Percentiles rank a stretch among this genome's conserved stretches.
Conservation (phyloP, 352 stramenopile genomes). For the Globisporangium yorkense region DNA sequence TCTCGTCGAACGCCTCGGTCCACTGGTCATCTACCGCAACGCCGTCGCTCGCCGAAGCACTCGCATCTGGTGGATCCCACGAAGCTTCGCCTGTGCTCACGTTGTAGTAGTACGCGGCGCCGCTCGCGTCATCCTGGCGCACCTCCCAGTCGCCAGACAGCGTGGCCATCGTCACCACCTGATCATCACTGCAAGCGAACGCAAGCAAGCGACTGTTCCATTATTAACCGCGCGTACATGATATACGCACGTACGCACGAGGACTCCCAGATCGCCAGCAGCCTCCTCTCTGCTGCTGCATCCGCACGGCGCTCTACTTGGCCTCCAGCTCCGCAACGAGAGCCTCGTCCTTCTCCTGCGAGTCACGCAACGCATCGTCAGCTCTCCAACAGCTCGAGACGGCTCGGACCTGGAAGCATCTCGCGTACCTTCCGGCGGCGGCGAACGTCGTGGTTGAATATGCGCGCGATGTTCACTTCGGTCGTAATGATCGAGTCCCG, state of each 20-base stretch:
- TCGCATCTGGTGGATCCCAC: conserved; percentile 24
- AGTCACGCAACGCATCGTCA: not conserved
- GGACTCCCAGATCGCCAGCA: too few relatives aligned
- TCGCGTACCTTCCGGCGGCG: conserved; percentile 55
- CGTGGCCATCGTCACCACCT: not conserved
- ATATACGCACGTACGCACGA: too few relatives aligned
- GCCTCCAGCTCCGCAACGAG: conserved; percentile 57
- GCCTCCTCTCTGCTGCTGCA: not conserved
- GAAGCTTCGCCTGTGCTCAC: conserved; percentile 41
- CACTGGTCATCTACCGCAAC: conserved; percentile 14
- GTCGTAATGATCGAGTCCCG: conserved; percentile 97
- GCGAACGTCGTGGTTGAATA: conserved; percentile 97
- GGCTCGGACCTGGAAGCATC: not conserved
- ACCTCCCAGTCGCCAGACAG: conserved; percentile 28
- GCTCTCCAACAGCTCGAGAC: too few relatives aligned
- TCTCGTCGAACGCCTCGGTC: conserved; percentile 38
- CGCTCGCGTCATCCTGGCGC: conserved; percentile 34
- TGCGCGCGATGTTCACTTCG: conserved; percentile 95
- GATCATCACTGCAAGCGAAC: too few relatives aligned
- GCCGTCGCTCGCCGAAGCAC: not conserved
- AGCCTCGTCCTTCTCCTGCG: conserved; percentile 61
- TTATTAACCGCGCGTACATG: too few relatives aligned
- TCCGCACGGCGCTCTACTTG: conserved; percentile 27
- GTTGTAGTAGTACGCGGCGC: conserved; percentile 48
- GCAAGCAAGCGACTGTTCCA: too few relatives aligned